phyloP scores from a whole-genome alignment of 2,329 filamentous ascomycete species.

The Phialocephala sp. region DNA sequence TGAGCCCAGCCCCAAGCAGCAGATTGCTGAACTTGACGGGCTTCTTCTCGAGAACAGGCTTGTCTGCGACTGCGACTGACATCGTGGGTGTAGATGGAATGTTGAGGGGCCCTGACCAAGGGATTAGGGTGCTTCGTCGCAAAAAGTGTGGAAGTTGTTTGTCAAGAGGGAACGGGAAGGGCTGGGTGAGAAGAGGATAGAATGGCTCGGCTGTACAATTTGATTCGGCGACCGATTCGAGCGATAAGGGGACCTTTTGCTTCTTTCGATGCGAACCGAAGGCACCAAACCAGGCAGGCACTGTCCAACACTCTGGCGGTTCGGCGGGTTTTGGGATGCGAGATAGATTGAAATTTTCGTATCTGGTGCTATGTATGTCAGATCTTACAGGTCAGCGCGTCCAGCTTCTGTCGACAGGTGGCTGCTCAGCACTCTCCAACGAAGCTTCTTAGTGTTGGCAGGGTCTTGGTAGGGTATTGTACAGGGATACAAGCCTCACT shows the following conservation, averaged over 20 bases:
- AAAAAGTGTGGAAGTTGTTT: slow-evolving; percentile 28
- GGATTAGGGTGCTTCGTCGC: slow-evolving; percentile 90
- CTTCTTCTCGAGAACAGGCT: slow-evolving; percentile 84
- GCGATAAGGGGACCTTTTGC: slow-evolving; percentile 1
- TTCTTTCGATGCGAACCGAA: slow-evolving; percentile 13
- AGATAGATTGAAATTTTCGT: neutral
- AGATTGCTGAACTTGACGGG: slow-evolving; percentile 99
- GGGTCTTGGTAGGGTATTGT: neutral
- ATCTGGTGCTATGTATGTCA: slow-evolving; percentile 1
- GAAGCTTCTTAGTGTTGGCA: slow-evolving; percentile 17
- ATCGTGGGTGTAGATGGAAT: slow-evolving; percentile 61
- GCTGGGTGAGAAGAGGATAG: neutral
- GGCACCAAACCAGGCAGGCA: slow-evolving; percentile 5
- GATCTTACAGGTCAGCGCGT: slow-evolving; percentile 9
- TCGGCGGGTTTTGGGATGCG: slow-evolving; percentile 17
- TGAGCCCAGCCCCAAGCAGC: slow-evolving; percentile 58
- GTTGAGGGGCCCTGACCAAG: slow-evolving; percentile 93
- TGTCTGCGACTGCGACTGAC: slow-evolving; percentile 63
- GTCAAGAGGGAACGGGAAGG: slow-evolving; percentile 7
- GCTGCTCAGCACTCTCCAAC: slow-evolving; percentile 13
- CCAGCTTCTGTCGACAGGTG: neutral
- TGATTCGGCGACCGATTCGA: slow-evolving; percentile 4
- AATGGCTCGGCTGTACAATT: neutral
- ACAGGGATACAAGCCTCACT: neutral
- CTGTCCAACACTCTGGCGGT: neutral